A percentile compares a stretch with the other conserved stretches of the same genome.
Conservation (phyloP, 768 basidiomycete genomes). For the Tephrocybe sp. region DNA sequence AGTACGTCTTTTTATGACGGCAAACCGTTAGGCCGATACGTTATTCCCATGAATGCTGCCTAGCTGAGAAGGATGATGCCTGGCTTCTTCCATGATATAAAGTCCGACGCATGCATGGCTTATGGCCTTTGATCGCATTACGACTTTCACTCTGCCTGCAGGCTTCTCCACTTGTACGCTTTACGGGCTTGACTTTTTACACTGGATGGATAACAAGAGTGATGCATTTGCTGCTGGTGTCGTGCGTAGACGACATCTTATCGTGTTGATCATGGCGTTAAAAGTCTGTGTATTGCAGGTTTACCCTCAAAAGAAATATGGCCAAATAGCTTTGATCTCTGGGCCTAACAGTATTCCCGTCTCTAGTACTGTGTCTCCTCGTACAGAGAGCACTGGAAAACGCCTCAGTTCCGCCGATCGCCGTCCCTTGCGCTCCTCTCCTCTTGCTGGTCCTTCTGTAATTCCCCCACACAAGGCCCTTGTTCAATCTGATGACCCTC, state of each 20-base stretch:
- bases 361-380: not conserved
- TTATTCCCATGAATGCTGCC: constrained; percentile 1
- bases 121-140: not conserved
- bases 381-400: constrained; percentile 14
- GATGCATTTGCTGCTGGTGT: not conserved
- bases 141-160: not conserved
- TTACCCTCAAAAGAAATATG: not conserved
- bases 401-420: constrained; percentile 11
- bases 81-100: constrained; percentile 11
- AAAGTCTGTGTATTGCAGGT: not conserved
- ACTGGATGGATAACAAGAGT: not conserved
- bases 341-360: not conserved
- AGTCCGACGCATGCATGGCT: not conserved
- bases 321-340: not conserved
- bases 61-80: constrained; percentile 3
- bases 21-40: not conserved
- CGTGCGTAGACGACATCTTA: not conserved
- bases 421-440: constrained; percentile 39
- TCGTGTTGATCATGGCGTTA: not conserved
- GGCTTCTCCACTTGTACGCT: not conserved
- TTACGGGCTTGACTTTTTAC: not conserved
- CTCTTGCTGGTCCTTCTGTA: constrained; percentile 36
- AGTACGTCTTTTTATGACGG: constrained; percentile 1
- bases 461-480: constrained; percentile 12
- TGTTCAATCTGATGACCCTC: not conserved